A percentile compares a stretch with the other conserved stretches of the same genome.
Evolutionary conservation across 2,329 filamentous ascomycete species (phyloP).

Genomic region (Ophiostoma angusticollis): DNA sequence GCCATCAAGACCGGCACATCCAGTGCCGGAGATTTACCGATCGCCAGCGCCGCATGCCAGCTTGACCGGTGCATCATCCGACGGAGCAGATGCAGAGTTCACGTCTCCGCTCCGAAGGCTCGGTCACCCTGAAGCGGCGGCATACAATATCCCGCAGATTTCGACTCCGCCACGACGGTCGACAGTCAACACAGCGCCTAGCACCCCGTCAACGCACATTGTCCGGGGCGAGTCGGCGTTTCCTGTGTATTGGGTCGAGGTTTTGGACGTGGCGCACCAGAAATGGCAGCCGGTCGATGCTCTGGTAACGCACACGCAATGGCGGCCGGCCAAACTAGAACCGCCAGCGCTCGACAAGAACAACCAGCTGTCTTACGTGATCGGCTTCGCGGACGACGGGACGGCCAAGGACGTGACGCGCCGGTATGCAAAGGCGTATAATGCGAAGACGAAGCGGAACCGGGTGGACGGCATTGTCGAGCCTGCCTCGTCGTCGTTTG

Average conservation of each 20-base stretch:
- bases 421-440: constrained; percentile 78
- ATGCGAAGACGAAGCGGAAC: constrained; percentile 71
- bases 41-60: constrained; percentile 9
- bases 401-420: constrained; percentile 73
- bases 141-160: constrained; percentile 35
- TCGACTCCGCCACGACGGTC: constrained; percentile 16
- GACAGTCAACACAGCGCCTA: constrained; percentile 24
- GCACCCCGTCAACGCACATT: constrained; percentile 22
- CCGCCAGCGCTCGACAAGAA: constrained; percentile 65
- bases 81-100: not conserved
- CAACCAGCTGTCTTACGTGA: constrained; percentile 69
- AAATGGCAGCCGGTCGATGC: constrained; percentile 89
- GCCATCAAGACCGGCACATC: constrained; percentile 23
- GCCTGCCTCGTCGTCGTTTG: constrained; percentile 12
- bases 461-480: constrained; percentile 50
- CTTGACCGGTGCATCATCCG: not conserved
- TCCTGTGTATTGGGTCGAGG: constrained; percentile 91
- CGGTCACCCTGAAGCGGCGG: constrained; percentile 41
- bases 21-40: constrained; percentile 27
- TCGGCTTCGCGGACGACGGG: constrained; percentile 73
- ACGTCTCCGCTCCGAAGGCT: constrained; percentile 33
- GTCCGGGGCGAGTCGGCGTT: constrained; percentile 61
- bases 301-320: constrained; percentile 66
- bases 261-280: constrained; percentile 71
- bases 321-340: constrained; percentile 64